Evolutionary conservation across 176 grass and related monocot genomes (phyloP), one percentile per base, ranked within the genome.

Genomic region (Pharus latifolius): DNA sequence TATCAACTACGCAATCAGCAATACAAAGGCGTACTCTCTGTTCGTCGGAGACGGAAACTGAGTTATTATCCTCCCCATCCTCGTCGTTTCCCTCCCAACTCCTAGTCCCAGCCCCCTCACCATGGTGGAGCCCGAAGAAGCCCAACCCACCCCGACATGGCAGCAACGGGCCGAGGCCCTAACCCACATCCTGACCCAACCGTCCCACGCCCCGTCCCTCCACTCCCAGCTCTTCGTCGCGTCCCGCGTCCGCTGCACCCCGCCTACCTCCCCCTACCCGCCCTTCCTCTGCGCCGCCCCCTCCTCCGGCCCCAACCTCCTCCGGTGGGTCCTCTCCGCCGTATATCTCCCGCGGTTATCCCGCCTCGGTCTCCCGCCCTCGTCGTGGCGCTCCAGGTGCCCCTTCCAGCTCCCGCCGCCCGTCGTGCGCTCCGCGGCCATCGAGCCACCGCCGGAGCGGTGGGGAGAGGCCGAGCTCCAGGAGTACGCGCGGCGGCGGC

Each of bases 201-300:
- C 80, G 2, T 87, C 83, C 29, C 43, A 75, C 32, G 51, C 86
- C 22, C 86, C 92, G 52, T 96, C 86, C 27, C 83, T 96, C 55
- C 88, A 96, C 53, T 96, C 92, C 53, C 88, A 96, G 75, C 75
- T 89, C 73, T 89, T 92, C 80, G 35, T 92, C 0, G 83, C 88
- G 47, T 72, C 78, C 63, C 83, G 69, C 32, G 69, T 84, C 6
- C 83, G 83, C 22, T 92, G 88, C 70, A 82, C 85, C 28, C 81
- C 70, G 22, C 16, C 6, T 45, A 28, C 77, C 25, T 59, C 70
- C 33, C n/a, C 83, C 23, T 87, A 72, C 84, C 88, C 84, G 38
- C 93, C 86, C 20, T 89, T 96, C 79, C 83, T 96, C 82, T 96
- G 88, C 69, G 22, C 82, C 32, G 64, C 44, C 14, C 48, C 73